Evolutionary conservation across 345 rosid genomes (phyloP), one percentile per base, ranked within the genome.

Genomic region (Clausena lansium): DNA sequence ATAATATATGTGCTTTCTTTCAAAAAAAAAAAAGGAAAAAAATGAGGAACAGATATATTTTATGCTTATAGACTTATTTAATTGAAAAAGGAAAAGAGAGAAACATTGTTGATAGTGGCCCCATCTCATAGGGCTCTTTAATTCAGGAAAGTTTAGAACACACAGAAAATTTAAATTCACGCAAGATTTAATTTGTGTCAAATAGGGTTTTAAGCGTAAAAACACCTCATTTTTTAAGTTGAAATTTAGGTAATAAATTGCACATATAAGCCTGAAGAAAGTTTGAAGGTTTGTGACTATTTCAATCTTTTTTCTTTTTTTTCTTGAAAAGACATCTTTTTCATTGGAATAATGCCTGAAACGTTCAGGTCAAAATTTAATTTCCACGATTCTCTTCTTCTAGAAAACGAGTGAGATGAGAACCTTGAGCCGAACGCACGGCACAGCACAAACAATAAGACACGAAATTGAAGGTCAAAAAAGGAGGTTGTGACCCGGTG

Each of bases 381-480:
- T 4, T 61, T 24, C 2, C 19, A 62, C 4, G 30, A 62, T 30
- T 62, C 36, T 35, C 27, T 2, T 64, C 25, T 2, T 35, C 27
- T 24, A 24, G 9, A 65, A 65, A 65, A 35, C 30, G 27, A 36
- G 70, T 7, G 5, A 13, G 67, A 62, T 11, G 50, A 13, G 50
- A 45, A 45, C 50, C 17, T 45, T 45, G 50, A 45, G 50, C 25
- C 25, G 9, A 32, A 1, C 17, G 68, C 50, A 45, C 50, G 15
- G 50, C 20, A 4, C 13, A 2, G 45, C 70, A 63, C 60, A 73
- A 33, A 28, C 50, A 72, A 57, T 10, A 24, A 55, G 60, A 24
- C 47, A 13, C 50, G 61, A 75, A 71, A n/a, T 35, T 28, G 41
- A 64, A 63, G 70, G 62, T 63, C 70, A 47, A 36, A 50, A 65